Evolutionary conservation across 2,329 filamentous ascomycete species (phyloP).

Genomic region (Cyphellophora attinorum): DNA sequence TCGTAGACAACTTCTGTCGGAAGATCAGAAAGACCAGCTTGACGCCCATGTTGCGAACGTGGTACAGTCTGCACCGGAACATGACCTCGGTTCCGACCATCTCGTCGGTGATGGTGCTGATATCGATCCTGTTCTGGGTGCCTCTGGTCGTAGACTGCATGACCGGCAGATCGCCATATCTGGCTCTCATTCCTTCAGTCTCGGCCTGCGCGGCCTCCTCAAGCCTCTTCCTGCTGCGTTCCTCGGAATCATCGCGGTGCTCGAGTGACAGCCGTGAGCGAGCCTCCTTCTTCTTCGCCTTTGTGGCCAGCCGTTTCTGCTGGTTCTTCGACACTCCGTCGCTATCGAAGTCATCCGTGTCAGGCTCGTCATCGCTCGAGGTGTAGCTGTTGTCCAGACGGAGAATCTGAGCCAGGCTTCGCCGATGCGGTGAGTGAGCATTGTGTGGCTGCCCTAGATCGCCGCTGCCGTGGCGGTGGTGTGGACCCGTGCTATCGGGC

Average conservation of each 20-base stretch:
- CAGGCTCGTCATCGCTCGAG: slow-evolving; percentile 27
- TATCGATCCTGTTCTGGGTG: slow-evolving; percentile 36
- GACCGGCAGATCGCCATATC: slow-evolving; percentile 49
- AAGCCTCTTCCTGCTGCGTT: slow-evolving; percentile 30
- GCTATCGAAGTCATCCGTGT: slow-evolving; percentile 25
- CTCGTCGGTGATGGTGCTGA: slow-evolving; percentile 43
- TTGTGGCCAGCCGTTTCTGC: slow-evolving; percentile 31
- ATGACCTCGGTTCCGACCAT: slow-evolving; percentile 50
- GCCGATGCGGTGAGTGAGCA: slow-evolving; percentile 27
- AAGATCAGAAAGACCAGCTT: slow-evolving; percentile 79
- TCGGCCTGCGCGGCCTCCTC: slow-evolving; percentile 44
- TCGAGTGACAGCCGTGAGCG: slow-evolving; percentile 34
- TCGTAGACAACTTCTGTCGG: slow-evolving; percentile 70
- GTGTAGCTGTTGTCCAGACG: slow-evolving; percentile 25
- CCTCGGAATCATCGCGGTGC: slow-evolving; percentile 30
- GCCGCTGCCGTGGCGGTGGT: slow-evolving; percentile 7
- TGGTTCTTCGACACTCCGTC: slow-evolving; percentile 34
- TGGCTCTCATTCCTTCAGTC: slow-evolving; percentile 48
- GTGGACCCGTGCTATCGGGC: slow-evolving; percentile 19
- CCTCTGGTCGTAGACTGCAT: slow-evolving; percentile 48
- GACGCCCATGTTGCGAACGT: slow-evolving; percentile 70
- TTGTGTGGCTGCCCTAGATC: background rate
- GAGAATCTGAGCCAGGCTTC: slow-evolving; percentile 31
- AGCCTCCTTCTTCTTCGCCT: slow-evolving; percentile 28
- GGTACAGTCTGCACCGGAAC: slow-evolving; percentile 67